Evolutionary conservation across 2,329 filamentous ascomycete species (phyloP).

Genomic region (Calonectria naviculata): DNA sequence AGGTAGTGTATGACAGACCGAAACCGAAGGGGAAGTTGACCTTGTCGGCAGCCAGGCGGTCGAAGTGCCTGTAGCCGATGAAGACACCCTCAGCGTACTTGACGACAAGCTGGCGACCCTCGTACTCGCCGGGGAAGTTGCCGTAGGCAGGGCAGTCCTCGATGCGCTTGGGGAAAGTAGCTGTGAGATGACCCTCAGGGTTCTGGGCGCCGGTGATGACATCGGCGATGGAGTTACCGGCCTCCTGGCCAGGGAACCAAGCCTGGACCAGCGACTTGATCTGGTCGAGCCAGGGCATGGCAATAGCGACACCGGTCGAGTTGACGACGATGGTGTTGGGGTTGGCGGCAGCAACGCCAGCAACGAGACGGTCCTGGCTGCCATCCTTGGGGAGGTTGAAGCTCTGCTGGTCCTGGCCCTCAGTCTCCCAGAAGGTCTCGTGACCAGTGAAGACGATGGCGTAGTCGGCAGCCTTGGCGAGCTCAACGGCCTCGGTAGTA

Average conservation of each 20-base stretch:
- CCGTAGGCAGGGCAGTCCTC: constrained; percentile 73
- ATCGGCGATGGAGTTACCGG: constrained; percentile 74
- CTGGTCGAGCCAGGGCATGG: constrained; percentile 63
- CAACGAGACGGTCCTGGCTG: constrained; percentile 64
- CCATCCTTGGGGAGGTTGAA: constrained; percentile 23
- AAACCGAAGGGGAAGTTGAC: constrained; percentile 28
- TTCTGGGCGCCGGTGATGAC: constrained; percentile 72
- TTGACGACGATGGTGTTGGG: constrained; percentile 69
- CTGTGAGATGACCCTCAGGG: constrained; percentile 59
- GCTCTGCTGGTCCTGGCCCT: constrained; percentile 22
- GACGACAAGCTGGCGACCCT: constrained; percentile 60
- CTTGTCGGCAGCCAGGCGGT: constrained; percentile 52
- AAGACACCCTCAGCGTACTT: constrained; percentile 76
- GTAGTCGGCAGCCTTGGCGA: constrained; percentile 17
- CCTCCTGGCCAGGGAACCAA: constrained; percentile 78
- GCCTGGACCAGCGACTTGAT: constrained; percentile 69
- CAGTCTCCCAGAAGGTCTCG: constrained; percentile 23
- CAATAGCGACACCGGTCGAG: constrained; percentile 70
- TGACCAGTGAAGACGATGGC: constrained; percentile 25
- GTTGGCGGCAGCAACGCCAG: constrained; percentile 64
- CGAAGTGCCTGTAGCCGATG: constrained; percentile 75
- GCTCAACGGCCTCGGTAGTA: constrained; percentile 11
- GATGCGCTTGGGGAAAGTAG: constrained; percentile 68
- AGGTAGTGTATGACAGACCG: constrained; percentile 26
- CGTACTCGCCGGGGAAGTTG: constrained; percentile 63